phyloP scores from a whole-genome alignment of 352 stramenopile species.

The Phytophthora crassamura region DNA sequence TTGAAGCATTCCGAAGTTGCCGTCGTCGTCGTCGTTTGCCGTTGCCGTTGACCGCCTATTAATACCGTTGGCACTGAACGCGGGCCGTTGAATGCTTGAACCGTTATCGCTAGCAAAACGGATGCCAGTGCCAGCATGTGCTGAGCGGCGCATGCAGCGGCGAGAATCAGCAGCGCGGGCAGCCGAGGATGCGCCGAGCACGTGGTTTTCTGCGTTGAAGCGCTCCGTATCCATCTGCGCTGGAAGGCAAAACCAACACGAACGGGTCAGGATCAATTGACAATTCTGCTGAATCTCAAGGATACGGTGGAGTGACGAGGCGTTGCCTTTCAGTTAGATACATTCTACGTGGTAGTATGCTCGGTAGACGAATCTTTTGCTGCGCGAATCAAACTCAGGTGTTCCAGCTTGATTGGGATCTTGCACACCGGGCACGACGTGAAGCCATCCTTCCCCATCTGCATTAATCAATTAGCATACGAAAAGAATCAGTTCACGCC shows the following conservation, averaged over 20 bases:
- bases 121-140: conserved; percentile 19
- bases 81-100: conserved; percentile 19
- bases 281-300: conserved; percentile 34
- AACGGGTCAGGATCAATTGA: conserved; percentile 39
- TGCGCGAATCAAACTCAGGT: conserved; percentile 78
- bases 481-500: conserved; percentile 31
- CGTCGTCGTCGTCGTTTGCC: conserved; percentile 9
- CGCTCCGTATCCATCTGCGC: conserved; percentile 10
- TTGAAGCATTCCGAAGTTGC: too few relatives aligned
- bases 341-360: background rate
- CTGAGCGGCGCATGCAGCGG: conserved; percentile 7
- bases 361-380: conserved; percentile 42
- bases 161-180: conserved; percentile 1
- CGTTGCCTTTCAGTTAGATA: conserved; percentile 17
- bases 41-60: conserved; percentile 42
- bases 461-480: conserved; percentile 27
- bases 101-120: conserved; percentile 34
- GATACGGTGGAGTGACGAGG: conserved; percentile 36
- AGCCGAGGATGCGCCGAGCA: conserved; percentile 9
- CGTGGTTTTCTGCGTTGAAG: conserved; percentile 20
- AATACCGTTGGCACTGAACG: conserved; percentile 41
- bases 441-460: conserved; percentile 82
- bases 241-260: conserved; percentile 34
- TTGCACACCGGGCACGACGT: conserved; percentile 84
- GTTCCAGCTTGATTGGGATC: conserved; percentile 67